These are phyloP conservation scores for Zelopaecilomyces penicillatus DNA, from an alignment of 2,329 filamentous ascomycete genomes.

Conservation along the genomic window DNA sequence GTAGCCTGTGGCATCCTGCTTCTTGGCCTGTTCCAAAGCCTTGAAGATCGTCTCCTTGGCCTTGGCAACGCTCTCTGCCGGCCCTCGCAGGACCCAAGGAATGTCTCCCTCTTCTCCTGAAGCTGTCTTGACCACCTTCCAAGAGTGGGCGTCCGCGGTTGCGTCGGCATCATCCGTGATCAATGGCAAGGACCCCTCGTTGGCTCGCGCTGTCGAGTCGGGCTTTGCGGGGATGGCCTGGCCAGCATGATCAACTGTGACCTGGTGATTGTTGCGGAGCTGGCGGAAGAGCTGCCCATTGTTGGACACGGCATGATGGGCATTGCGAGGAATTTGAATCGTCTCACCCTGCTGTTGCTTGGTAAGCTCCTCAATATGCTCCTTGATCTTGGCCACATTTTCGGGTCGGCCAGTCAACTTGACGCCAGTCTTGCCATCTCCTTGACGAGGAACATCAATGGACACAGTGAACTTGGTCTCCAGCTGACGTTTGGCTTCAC, in stretches of 20 bases:
- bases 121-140: slow-evolving; percentile 64
- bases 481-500: slow-evolving; percentile 75
- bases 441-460: slow-evolving; percentile 86
- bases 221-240: slow-evolving; percentile 67
- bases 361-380: slow-evolving; percentile 68
- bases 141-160: slow-evolving; percentile 63
- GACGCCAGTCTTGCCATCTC: slow-evolving; percentile 72
- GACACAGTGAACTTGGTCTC: slow-evolving; percentile 80
- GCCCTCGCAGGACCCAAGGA: slow-evolving; percentile 82
- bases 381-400: slow-evolving; percentile 78
- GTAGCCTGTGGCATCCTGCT: slow-evolving; percentile 70
- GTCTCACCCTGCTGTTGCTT: slow-evolving; percentile 87
- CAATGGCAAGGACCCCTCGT: slow-evolving; percentile 64
- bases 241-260: slow-evolving; percentile 86
- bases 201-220: slow-evolving; percentile 44
- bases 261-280: slow-evolving; percentile 74
- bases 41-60: slow-evolving; percentile 67
- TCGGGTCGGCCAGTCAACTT: slow-evolving; percentile 74
- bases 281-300: slow-evolving; percentile 91
- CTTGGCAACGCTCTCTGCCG: slow-evolving; percentile 69
- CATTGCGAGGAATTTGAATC: slow-evolving; percentile 68
- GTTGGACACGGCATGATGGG: slow-evolving; percentile 80
- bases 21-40: slow-evolving; percentile 63
- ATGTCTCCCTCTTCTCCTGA: slow-evolving; percentile 62
- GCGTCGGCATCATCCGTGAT: slow-evolving; percentile 78